Evolutionary conservation across 805 yeast species (phyloP), one percentile per base, ranked within the genome.

Genomic region (Saturnispora ahearnii): DNA sequence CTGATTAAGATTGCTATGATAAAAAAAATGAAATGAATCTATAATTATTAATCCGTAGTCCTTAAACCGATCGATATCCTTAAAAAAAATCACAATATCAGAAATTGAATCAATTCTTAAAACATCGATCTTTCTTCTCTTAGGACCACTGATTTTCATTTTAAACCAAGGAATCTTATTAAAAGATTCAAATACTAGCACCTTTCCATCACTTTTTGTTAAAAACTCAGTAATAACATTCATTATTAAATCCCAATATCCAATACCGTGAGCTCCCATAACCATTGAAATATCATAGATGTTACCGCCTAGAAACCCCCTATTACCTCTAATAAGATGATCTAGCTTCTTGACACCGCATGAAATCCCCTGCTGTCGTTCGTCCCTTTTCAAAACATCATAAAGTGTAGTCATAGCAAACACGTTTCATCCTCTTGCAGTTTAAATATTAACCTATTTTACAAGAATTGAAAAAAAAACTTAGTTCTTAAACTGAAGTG

Each of bases 221-320:
- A 31, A 15, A 9, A 37, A 18, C 13, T 31, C 22, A 29, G 41
- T 38, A 22, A 57, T 41, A 37, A 30, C 50, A 26, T 48, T 46
- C 31, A 54, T 13, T 28, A 62, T 50, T 3, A 59, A 29, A 18
- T 63, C 64, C 62, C 64, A 62, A 30, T 59, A 56, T 2, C 63
- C 67, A 8, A 58, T 52, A 18, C 55, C 55, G n/a, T 44, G 37
- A 3, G 30, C 24, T 0, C 66, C 67, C 12, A 65, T 60, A 5
- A 58, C 49, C 26, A 59, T 54, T n/a, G 60, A 55, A 7, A 64
- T 33, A 46, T 64, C 67, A 46, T 64, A 63, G 7, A 64, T 41
- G 7, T 59, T 56, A 2, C 58, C 55, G 24, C 46, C 51, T 31
- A 49, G 46, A 40, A 62, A 57, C 3, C 67, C 67, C 7, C 53